A percentile compares a stretch with the other conserved stretches of the same genome.
Conservation (phyloP, 805 yeast genomes). For the Wickerhamiella sorbophila region DNA sequence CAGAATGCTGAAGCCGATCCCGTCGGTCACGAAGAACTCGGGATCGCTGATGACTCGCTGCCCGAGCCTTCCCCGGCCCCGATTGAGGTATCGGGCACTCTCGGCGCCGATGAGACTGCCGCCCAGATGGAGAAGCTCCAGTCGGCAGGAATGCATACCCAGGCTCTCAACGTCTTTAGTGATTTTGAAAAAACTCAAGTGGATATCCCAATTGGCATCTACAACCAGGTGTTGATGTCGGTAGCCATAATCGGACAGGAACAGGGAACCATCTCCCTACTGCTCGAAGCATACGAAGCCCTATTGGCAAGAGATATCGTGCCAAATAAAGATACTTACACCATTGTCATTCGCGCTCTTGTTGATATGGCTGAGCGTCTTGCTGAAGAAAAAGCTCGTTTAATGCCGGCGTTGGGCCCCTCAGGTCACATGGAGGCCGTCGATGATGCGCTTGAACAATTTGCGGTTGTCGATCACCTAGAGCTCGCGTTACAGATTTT, state of each 20-base stretch:
- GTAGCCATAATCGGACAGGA: slow-evolving; percentile 9
- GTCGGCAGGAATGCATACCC: slow-evolving; percentile 9
- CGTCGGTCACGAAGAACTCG: not conserved
- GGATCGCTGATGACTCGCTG: not conserved
- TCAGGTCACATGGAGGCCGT: slow-evolving; percentile 15
- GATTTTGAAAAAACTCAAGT: slow-evolving; percentile 7
- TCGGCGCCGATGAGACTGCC: slow-evolving; percentile 11
- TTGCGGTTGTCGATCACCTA: slow-evolving; percentile 16
- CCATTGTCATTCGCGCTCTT: slow-evolving; percentile 17
- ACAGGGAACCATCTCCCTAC: slow-evolving; percentile 14
- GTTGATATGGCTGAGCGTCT: slow-evolving; percentile 14
- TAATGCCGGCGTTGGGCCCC: slow-evolving; percentile 12
- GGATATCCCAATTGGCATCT: slow-evolving; percentile 14
- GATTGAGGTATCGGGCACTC: not conserved
- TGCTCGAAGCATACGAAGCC: slow-evolving; percentile 21
- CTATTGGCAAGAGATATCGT: slow-evolving; percentile 15
- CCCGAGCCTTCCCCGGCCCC: not conserved
- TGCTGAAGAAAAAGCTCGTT: slow-evolving; percentile 1
- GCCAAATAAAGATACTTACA: slow-evolving; percentile 21
- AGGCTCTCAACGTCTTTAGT: slow-evolving; percentile 7
- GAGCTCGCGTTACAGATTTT: slow-evolving; percentile 11
- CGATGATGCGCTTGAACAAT: slow-evolving; percentile 17
- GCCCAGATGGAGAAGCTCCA: slow-evolving; percentile 6
- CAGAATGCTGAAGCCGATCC: not conserved
- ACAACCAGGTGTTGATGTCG: slow-evolving; percentile 17